Conservation (phyloP, 352 stramenopile species). For the Phytophthora pinifolia region DNA sequence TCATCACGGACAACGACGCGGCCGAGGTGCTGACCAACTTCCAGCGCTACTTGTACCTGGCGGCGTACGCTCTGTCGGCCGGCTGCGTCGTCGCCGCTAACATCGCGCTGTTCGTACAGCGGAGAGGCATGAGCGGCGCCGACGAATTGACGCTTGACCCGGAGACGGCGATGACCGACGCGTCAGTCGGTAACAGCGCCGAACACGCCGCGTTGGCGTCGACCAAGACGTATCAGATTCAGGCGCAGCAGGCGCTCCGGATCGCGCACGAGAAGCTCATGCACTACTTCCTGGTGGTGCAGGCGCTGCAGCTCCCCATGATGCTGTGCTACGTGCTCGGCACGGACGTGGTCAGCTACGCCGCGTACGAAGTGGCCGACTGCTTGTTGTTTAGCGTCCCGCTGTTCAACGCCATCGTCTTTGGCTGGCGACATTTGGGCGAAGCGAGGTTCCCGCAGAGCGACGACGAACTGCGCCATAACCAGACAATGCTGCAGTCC, state of each 20-base stretch:
- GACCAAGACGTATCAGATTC: conserved; percentile 34
- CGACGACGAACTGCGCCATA: conserved; percentile 23
- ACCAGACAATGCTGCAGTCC: conserved; percentile 33
- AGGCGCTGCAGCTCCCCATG: conserved; percentile 48
- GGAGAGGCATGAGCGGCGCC: conserved; percentile 6
- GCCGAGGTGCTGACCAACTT: conserved; percentile 10
- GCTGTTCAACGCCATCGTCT: conserved; percentile 56
- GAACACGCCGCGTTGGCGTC: conserved; percentile 15
- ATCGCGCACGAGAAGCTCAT: conserved; percentile 47
- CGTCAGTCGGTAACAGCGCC: conserved; percentile 21
- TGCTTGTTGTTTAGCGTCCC: conserved; percentile 50
- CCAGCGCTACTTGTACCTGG: conserved; percentile 33
- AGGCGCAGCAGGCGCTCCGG: conserved; percentile 28
- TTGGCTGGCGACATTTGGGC: conserved; percentile 37
- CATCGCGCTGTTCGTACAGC: conserved; percentile 33
- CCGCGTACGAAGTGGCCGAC: conserved; percentile 37
- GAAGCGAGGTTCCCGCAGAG: conserved; percentile 20
- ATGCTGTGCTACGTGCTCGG: conserved; percentile 44
- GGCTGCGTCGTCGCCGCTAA: conserved; percentile 35
- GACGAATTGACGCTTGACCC: conserved; percentile 15
- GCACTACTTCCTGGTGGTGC: conserved; percentile 49
- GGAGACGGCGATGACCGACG: conserved; percentile 15
- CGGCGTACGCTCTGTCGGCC: conserved; percentile 35
- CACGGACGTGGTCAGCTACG: conserved; percentile 23
- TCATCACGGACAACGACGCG: conserved; percentile 21